These are phyloP conservation scores for Chytriomyces sp. DNA, from an alignment of 192 early-diverging fungal species.

Conservation along the genomic window DNA sequence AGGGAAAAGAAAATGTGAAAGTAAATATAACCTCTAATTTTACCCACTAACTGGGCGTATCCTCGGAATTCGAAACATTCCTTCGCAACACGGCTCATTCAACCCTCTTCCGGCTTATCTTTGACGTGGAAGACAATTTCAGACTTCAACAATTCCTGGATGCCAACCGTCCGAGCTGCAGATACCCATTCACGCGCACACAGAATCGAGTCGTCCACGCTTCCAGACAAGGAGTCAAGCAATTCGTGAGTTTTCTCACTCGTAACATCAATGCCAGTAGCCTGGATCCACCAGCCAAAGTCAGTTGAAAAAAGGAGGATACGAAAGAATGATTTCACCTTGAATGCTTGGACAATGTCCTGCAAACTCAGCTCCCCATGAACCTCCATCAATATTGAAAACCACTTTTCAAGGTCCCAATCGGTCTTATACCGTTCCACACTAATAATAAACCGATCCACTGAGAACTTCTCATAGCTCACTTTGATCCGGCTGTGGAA, in stretches of 20 bases:
- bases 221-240: background rate
- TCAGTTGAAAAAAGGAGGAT: background rate
- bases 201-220: background rate
- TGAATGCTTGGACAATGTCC: constrained; percentile 5
- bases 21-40: too few species aligned
- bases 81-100: too few species aligned
- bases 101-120: background rate
- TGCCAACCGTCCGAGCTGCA: constrained; percentile 5
- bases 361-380: constrained; percentile 15
- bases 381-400: background rate
- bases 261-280: constrained; percentile 16
- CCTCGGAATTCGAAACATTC: too few species aligned
- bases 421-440: background rate
- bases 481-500: background rate
- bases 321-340: background rate
- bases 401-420: constrained; percentile 3
- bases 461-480: background rate
- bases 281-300: background rate
- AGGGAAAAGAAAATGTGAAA: too few species aligned
- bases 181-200: constrained; percentile 19
- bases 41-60: too few species aligned
- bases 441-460: background rate
- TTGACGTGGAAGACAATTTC: background rate
- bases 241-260: background rate
- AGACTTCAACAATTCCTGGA: background rate